Percentiles rank a stretch among this genome's conserved stretches.
Conservation (phyloP, 2,329 filamentous ascomycete genomes). For the Epicoccum nigrum region DNA sequence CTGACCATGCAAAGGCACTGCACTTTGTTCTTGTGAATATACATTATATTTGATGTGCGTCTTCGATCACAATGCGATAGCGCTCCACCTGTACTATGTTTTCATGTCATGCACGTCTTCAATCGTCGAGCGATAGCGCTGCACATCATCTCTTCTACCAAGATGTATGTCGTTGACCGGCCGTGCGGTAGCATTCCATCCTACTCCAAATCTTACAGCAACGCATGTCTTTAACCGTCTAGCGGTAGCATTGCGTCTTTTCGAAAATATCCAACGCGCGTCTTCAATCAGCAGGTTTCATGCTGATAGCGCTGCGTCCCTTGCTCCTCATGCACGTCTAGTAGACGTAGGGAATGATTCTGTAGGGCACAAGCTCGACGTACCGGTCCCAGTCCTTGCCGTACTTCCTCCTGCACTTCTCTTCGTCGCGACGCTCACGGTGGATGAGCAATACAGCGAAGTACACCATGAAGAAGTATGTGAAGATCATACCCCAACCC, state of each 20-base stretch:
- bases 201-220: background rate
- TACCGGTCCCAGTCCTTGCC: conserved; percentile 92
- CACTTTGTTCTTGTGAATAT: background rate
- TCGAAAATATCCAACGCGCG: conserved; percentile 20
- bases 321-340: conserved; percentile 47
- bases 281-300: conserved; percentile 31
- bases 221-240: conserved; percentile 28
- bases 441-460: conserved; percentile 87
- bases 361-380: conserved; percentile 78
- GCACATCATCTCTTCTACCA: background rate
- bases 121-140: conserved; percentile 29
- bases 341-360: conserved; percentile 86
- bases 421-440: conserved; percentile 84
- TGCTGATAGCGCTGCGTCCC: conserved; percentile 36
- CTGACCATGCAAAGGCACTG: background rate
- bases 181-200: conserved; percentile 28
- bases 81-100: conserved; percentile 12
- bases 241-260: conserved; percentile 35
- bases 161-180: conserved; percentile 36
- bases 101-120: conserved; percentile 27
- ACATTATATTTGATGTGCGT: conserved; percentile 21
- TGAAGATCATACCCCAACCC: conserved; percentile 86
- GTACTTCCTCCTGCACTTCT: conserved; percentile 90
- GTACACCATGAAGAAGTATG: conserved; percentile 94
- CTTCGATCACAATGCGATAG: conserved; percentile 26